Evolutionary conservation across 768 basidiomycete genomes (phyloP).

Genomic region (Rhodotorula graminis): DNA sequence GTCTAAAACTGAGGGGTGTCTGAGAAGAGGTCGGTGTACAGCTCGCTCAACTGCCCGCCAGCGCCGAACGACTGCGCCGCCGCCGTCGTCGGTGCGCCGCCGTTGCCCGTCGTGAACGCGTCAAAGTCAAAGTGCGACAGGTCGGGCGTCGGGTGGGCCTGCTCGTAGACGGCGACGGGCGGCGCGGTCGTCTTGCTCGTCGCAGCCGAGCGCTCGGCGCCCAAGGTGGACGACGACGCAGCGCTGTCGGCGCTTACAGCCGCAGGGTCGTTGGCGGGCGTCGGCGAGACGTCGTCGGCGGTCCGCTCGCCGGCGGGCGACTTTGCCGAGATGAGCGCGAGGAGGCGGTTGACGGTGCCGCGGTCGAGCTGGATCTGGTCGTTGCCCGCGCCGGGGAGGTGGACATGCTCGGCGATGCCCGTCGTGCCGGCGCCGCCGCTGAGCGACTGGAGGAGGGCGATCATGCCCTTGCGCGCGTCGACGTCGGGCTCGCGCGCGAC

Average conservation of each 20-base stretch:
- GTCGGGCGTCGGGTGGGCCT: conserved; percentile 7
- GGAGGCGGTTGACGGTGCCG: conserved; percentile 27
- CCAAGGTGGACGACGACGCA: no score
- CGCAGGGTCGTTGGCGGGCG: neutral
- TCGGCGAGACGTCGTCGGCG: neutral
- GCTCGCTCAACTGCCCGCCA: conserved; percentile 14
- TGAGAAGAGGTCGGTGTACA: conserved; percentile 15
- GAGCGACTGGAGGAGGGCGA: conserved; percentile 25
- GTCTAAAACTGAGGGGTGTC: neutral
- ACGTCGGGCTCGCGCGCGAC: conserved; percentile 27
- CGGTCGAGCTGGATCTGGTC: conserved; percentile 31
- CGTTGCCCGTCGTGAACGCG: neutral
- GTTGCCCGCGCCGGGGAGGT: neutral
- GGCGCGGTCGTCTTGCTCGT: neutral
- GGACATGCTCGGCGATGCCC: neutral
- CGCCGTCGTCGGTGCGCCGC: neutral
- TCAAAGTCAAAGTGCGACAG: conserved; percentile 13
- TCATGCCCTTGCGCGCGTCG: conserved; percentile 19
- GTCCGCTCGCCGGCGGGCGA: neutral
- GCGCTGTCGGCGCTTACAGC: no score
- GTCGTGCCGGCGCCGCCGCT: neutral
- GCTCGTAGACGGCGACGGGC: no score
- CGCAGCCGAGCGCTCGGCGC: neutral
- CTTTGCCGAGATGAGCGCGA: conserved; percentile 27
- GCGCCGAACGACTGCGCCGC: neutral